Conservation (phyloP, 257 asterid species). For the Fraxinus anomala region DNA sequence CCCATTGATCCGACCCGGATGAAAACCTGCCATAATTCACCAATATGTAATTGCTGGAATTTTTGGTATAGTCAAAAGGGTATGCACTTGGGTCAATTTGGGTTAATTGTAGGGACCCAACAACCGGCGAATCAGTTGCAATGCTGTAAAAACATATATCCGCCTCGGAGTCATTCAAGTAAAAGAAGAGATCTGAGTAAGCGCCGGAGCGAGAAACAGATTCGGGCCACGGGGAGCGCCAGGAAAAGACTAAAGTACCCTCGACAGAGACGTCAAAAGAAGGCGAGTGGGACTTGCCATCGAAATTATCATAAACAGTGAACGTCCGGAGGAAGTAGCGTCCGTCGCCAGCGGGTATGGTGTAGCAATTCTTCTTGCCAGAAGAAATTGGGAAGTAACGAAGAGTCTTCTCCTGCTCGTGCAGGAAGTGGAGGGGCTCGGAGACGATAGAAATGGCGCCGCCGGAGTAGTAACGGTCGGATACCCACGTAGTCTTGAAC, state of each 20-base stretch:
- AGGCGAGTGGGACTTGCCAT: conserved; percentile 83
- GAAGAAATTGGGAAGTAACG: conserved; percentile 80
- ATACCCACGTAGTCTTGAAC: conserved; percentile 72
- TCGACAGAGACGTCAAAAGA: conserved; percentile 90
- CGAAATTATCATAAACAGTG: conserved; percentile 82
- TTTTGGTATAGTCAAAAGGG: conserved; percentile 29
- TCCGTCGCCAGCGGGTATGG: conserved; percentile 42
- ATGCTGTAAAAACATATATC: conserved; percentile 91
- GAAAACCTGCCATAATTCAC: conserved; percentile 87
- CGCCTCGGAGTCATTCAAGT: conserved; percentile 42
- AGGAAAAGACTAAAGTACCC: conserved; percentile 83
- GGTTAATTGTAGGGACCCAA: conserved; percentile 64
- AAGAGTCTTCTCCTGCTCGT: conserved; percentile 82
- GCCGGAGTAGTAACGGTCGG: conserved; percentile 82
- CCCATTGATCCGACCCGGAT: conserved; percentile 89
- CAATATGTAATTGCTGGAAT: conserved; percentile 48
- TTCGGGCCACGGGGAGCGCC: conserved; percentile 93
- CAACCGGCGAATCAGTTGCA: conserved; percentile 90
- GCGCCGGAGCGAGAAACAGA: conserved; percentile 70
- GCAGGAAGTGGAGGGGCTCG: conserved; percentile 78
- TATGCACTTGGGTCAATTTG: conserved; percentile 62
- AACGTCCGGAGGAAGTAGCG: conserved; percentile 75
- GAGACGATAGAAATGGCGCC: conserved; percentile 77
- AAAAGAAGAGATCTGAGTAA: conserved; percentile 80
- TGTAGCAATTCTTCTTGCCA: conserved; percentile 89